A percentile compares a stretch with the other conserved stretches of the same genome.
Evolutionary conservation across 2,329 filamentous ascomycete species (phyloP).

Genomic region (Ascochyta clinopodiicola): DNA sequence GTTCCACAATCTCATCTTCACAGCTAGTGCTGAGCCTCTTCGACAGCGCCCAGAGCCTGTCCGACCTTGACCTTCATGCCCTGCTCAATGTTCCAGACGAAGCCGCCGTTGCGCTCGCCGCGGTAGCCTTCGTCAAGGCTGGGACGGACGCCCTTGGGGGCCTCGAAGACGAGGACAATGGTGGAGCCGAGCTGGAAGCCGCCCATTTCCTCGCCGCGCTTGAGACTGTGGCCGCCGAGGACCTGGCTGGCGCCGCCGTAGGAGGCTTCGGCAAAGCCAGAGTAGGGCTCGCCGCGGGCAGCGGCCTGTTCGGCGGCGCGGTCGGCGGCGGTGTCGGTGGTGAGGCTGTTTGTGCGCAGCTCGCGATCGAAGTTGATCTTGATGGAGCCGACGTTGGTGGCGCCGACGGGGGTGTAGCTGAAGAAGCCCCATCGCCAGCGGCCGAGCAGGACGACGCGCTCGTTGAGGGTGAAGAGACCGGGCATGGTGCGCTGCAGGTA

Average conservation of each 20-base stretch:
- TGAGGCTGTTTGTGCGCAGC: slow-evolving; percentile 87
- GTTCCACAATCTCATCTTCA: too few species aligned
- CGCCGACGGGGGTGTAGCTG: slow-evolving; percentile 91
- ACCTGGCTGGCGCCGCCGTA: slow-evolving; percentile 80
- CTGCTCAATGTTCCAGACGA: slow-evolving; percentile 85
- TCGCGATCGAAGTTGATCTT: slow-evolving; percentile 96
- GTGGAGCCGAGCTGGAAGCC: slow-evolving; percentile 96
- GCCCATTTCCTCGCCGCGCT: slow-evolving; percentile 94
- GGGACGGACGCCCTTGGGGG: slow-evolving; percentile 69
- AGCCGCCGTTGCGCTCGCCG: slow-evolving; percentile 69
- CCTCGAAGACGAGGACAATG: slow-evolving; percentile 95
- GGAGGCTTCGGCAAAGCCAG: slow-evolving; percentile 91
- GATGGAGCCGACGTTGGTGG: slow-evolving; percentile 96
- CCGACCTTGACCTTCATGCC: slow-evolving; percentile 90
- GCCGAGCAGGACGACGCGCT: slow-evolving; percentile 90
- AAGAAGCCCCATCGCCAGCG: slow-evolving; percentile 98
- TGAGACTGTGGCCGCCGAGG: slow-evolving; percentile 81
- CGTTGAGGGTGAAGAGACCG: slow-evolving; percentile 94
- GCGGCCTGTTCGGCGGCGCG: slow-evolving; percentile 81
- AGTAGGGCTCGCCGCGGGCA: slow-evolving; percentile 77
- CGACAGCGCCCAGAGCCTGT: slow-evolving; percentile 79
- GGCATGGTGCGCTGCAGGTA: slow-evolving; percentile 93
- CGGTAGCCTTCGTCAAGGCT: slow-evolving; percentile 64
- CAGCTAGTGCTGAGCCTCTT: slow-evolving; percentile 40
- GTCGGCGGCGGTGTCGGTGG: slow-evolving; percentile 91